Evolutionary conservation across 2,329 filamentous ascomycete species (phyloP).

Genomic region (Aquanectria penicillioides): DNA sequence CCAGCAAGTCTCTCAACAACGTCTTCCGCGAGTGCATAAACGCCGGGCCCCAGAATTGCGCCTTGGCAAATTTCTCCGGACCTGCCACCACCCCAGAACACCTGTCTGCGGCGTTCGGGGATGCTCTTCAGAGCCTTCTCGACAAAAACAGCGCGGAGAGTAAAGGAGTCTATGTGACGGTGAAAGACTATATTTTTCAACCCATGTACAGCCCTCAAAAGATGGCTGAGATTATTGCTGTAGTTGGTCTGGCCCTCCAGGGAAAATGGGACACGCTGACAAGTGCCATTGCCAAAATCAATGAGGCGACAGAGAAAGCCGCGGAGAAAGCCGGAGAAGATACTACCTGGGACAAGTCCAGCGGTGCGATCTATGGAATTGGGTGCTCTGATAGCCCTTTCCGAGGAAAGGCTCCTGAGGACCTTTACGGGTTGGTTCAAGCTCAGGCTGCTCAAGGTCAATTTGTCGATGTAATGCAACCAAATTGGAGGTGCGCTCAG

Average conservation of each 20-base stretch:
- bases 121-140: conserved; percentile 21
- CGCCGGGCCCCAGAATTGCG: conserved; percentile 21
- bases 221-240: too few relatives aligned
- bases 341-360: conserved; percentile 28
- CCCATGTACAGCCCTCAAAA: too few relatives aligned
- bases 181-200: neutral
- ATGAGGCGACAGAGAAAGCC: too few relatives aligned
- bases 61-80: conserved; percentile 28
- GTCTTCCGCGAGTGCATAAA: conserved; percentile 25
- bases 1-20: conserved; percentile 22
- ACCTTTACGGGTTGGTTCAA: conserved; percentile 20
- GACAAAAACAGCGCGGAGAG: conserved; percentile 1
- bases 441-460: neutral
- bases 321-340: too few relatives aligned
- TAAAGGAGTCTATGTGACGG: conserved; percentile 20
- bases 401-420: conserved; percentile 19
- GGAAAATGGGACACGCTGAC: too few relatives aligned
- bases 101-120: conserved; percentile 1
- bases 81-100: conserved; percentile 19
- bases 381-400: conserved; percentile 27
- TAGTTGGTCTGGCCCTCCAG: too few relatives aligned
- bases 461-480: neutral
- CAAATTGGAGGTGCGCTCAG: neutral
- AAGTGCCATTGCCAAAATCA: too few relatives aligned
- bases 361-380: conserved; percentile 21